phyloP scores from a whole-genome alignment of 768 basidiomycete genomes.

The Astraeus odoratus region DNA sequence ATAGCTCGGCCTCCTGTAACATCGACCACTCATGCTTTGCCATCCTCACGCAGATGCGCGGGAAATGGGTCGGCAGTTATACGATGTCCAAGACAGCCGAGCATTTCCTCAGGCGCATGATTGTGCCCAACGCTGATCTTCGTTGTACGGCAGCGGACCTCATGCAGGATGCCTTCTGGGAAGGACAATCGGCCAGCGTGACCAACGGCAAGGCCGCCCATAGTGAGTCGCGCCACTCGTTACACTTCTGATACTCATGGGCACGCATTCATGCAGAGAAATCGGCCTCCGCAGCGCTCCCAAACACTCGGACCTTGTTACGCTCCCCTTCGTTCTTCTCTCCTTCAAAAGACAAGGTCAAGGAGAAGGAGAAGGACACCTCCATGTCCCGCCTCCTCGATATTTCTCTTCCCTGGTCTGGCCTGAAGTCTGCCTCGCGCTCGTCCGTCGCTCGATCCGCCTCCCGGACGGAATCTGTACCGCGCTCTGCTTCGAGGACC shows the following conservation, averaged over 20 bases:
- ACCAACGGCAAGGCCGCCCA: slow-evolving; percentile 22
- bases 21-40: background rate
- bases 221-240: slow-evolving; percentile 32
- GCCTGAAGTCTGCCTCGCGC: slow-evolving; percentile 10
- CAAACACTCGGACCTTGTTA: slow-evolving; percentile 7
- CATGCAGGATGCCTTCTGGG: slow-evolving; percentile 66
- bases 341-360: slow-evolving; percentile 10
- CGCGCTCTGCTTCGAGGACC: slow-evolving; percentile 15
- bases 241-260: background rate
- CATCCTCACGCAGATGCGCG: slow-evolving; percentile 43
- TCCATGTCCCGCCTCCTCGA: slow-evolving; percentile 26
- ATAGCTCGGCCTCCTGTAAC: background rate
- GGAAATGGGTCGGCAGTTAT: slow-evolving; percentile 73
- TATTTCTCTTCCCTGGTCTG: slow-evolving; percentile 30
- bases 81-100: slow-evolving; percentile 63
- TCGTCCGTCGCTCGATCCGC: slow-evolving; percentile 8
- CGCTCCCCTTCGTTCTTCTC: slow-evolving; percentile 14
- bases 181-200: slow-evolving; percentile 22
- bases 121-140: slow-evolving; percentile 74
- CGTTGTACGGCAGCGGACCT: slow-evolving; percentile 64
- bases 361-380: slow-evolving; percentile 24
- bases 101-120: slow-evolving; percentile 67
- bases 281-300: slow-evolving; percentile 21
- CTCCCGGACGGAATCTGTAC: slow-evolving; percentile 10
- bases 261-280: slow-evolving; percentile 24